Evolutionary conservation across 176 grass and related monocot genomes (phyloP).

Genomic region (Olyra latifolia): DNA sequence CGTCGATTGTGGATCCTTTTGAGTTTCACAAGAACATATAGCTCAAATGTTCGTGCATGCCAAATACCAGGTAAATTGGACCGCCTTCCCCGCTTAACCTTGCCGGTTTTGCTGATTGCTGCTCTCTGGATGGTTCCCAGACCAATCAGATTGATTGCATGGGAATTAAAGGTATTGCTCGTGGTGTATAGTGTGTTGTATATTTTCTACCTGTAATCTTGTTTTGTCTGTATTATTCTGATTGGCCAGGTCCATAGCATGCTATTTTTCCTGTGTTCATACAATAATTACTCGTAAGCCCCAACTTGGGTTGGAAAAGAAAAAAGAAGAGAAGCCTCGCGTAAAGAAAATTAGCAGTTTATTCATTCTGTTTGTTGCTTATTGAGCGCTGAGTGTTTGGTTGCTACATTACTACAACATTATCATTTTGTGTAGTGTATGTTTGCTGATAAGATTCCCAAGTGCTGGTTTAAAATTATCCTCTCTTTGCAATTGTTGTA

Average conservation of each 20-base stretch:
- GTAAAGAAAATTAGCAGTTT: conserved; percentile 10
- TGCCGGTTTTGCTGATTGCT: neutral
- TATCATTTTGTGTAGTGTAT: neutral
- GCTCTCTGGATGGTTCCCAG: neutral
- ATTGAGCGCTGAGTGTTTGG: neutral
- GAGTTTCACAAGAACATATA: conserved; percentile 2
- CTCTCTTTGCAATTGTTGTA: neutral
- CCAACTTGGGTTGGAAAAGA: conserved; percentile 13
- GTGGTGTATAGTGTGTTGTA: conserved; percentile 49
- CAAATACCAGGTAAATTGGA: conserved; percentile 2
- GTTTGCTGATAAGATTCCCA: neutral
- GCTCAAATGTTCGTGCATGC: neutral
- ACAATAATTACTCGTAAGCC: conserved; percentile 17
- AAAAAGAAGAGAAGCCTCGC: conserved; percentile 9
- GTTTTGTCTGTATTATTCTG: conserved; percentile 30
- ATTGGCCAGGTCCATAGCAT: conserved; percentile 42
- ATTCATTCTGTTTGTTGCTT: neutral
- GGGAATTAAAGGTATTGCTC: conserved; percentile 34
- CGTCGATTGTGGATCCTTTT: conserved; percentile 18
- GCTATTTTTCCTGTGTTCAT: conserved; percentile 22
- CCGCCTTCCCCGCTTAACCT: conserved; percentile 3
- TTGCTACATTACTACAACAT: neutral
- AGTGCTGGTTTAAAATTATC: neutral
- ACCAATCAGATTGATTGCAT: conserved; percentile 15
- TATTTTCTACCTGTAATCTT: conserved; percentile 42